Evolutionary conservation across 2,329 filamentous ascomycete genomes (phyloP).

Genomic region (Biscogniauxia mediterranea): DNA sequence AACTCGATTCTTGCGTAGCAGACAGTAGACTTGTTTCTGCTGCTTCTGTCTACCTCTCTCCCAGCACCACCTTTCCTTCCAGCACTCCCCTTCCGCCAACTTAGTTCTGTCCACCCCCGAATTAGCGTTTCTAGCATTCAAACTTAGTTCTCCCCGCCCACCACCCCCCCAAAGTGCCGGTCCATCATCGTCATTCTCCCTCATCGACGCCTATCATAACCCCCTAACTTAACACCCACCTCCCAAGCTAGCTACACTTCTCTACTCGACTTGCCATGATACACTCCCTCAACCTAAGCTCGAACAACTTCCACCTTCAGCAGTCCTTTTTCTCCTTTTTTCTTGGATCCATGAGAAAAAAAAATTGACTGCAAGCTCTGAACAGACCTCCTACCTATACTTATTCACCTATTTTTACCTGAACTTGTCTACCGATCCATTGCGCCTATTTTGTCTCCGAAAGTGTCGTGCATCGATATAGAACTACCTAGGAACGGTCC

Average conservation of each 20-base stretch:
- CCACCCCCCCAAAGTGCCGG: neutral
- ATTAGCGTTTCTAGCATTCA: constrained; percentile 1
- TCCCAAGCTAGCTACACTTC: neutral
- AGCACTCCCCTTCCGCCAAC: neutral
- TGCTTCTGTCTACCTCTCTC: neutral
- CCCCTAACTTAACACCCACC: neutral
- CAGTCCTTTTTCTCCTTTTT: too few species aligned
- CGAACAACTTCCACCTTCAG: neutral
- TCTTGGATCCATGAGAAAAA: too few species aligned
- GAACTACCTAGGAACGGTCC: neutral
- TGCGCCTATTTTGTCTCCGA: neutral
- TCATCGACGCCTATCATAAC: neutral
- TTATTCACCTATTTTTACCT: neutral
- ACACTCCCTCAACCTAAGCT: neutral
- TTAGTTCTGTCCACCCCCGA: neutral
- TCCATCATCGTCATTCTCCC: neutral
- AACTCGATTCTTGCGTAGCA: neutral
- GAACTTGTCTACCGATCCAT: neutral
- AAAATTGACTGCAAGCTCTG: neutral
- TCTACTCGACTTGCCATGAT: neutral
- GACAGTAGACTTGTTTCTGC: neutral
- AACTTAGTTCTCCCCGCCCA: constrained; percentile 3
- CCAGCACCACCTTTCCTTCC: neutral
- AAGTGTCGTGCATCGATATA: neutral
- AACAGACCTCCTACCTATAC: neutral